Conservation (phyloP, 2,329 filamentous ascomycete genomes). For the Cladosporium sp. region DNA sequence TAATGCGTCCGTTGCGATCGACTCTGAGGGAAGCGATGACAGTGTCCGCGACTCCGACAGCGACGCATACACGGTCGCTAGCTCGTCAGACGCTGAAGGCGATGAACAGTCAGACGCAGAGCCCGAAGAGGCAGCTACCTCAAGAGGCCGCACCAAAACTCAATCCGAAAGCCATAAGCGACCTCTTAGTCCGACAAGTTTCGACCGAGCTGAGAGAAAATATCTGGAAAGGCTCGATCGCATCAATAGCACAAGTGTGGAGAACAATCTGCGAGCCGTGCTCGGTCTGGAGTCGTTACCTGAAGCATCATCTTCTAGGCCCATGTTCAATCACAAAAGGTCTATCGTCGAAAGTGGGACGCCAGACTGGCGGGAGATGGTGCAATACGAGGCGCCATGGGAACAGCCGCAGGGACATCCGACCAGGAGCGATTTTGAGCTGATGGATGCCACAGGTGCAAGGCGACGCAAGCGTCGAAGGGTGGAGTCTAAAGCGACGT, state of each 20-base stretch:
- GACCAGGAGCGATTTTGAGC: slow-evolving; percentile 11
- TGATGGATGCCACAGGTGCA: slow-evolving; percentile 15
- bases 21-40: too few relatives aligned
- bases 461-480: slow-evolving; percentile 6
- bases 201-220: slow-evolving; percentile 32
- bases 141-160: not conserved
- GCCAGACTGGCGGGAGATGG: slow-evolving; percentile 43
- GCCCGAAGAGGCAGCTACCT: not conserved
- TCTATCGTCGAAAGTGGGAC: slow-evolving; percentile 28
- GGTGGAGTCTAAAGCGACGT: not conserved
- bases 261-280: slow-evolving; percentile 41
- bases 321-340: not conserved
- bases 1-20: not conserved
- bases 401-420: slow-evolving; percentile 30
- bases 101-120: not conserved
- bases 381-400: slow-evolving; percentile 47
- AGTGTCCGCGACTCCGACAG: slow-evolving; percentile 35
- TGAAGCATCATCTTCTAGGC: slow-evolving; percentile 29
- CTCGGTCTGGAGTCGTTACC: slow-evolving; percentile 32
- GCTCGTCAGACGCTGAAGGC: slow-evolving; percentile 12
- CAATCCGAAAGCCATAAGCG: slow-evolving; percentile 18
- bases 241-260: slow-evolving; percentile 40
- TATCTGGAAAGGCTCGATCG: slow-evolving; percentile 48
- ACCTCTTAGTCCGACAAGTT: slow-evolving; percentile 16
- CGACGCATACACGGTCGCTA: slow-evolving; percentile 19